A percentile compares a stretch with the other conserved stretches of the same genome.
These are phyloP conservation scores for Gypsophila paniculata DNA, from an alignment of 179 eudicot genomes.

Conservation along the genomic window DNA sequence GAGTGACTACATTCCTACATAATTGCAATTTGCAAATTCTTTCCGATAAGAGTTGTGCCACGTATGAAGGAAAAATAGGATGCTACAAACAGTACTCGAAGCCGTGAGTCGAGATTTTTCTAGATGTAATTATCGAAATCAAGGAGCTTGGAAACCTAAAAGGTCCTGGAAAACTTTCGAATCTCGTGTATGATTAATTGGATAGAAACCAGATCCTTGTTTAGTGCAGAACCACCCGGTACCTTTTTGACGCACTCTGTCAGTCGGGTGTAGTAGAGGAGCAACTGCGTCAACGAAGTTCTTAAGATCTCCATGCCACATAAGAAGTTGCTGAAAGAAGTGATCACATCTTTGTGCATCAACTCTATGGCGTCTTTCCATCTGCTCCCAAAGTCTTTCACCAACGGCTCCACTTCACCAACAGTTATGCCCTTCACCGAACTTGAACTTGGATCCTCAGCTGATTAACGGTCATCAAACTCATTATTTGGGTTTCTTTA, in stretches of 20 bases:
- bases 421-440: slow-evolving; percentile 65
- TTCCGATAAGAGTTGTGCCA: no score
- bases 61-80: background rate
- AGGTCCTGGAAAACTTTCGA: slow-evolving; percentile 86
- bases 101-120: background rate
- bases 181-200: slow-evolving; percentile 87
- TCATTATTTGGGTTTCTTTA: background rate
- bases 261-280: slow-evolving; percentile 87
- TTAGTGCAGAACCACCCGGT: slow-evolving; percentile 60
- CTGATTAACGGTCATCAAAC: slow-evolving; percentile 28
- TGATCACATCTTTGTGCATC: slow-evolving; percentile 96
- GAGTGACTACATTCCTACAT: no score
- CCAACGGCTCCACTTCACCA: slow-evolving; percentile 81
- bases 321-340: slow-evolving; percentile 93
- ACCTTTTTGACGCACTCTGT: slow-evolving; percentile 82
- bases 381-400: slow-evolving; percentile 87
- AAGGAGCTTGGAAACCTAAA: slow-evolving; percentile 29
- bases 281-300: slow-evolving; percentile 84
- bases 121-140: background rate
- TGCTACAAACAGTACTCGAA: slow-evolving; percentile 10
- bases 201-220: slow-evolving; percentile 88
- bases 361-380: slow-evolving; percentile 96
- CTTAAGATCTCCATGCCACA: slow-evolving; percentile 98
- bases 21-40: no score
- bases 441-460: slow-evolving; percentile 69